phyloP scores from a whole-genome alignment of 306 rosid genomes.

The Malus orientalis region DNA sequence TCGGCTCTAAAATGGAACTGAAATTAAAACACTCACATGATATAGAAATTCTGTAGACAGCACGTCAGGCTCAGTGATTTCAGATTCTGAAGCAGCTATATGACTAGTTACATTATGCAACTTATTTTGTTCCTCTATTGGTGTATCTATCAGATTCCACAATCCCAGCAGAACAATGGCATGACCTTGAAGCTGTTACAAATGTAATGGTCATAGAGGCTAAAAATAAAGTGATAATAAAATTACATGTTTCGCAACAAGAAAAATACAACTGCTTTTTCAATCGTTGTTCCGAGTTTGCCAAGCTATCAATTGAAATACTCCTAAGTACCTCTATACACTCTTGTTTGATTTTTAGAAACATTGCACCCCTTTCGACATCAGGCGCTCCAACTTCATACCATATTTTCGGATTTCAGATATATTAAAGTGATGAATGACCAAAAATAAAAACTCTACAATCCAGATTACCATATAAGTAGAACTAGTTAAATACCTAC shows the following conservation, averaged over 20 bases:
- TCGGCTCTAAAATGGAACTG: not conserved
- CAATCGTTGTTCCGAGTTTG: constrained; percentile 34
- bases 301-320: constrained; percentile 35
- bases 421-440: constrained; percentile 7
- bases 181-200: constrained; percentile 49
- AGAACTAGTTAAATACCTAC: constrained; percentile 36
- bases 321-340: constrained; percentile 48
- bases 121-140: constrained; percentile 44
- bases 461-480: not conserved
- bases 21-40: constrained; percentile 29
- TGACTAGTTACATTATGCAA: constrained; percentile 54
- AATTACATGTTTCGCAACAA: not conserved
- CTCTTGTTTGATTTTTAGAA: constrained; percentile 53
- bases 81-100: constrained; percentile 52
- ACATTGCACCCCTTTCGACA: constrained; percentile 37
- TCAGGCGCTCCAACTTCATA: constrained; percentile 73
- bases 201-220: constrained; percentile 5
- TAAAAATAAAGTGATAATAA: not conserved
- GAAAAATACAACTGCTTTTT: constrained; percentile 17
- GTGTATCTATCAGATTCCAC: constrained; percentile 78
- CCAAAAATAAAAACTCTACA: not conserved
- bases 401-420: constrained; percentile 54
- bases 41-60: constrained; percentile 45
- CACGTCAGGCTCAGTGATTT: constrained; percentile 47
- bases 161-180: constrained; percentile 51